Base-by-base conservation (phyloP, 441 rosid genomes). In the Aleurites moluccanus region DNA sequence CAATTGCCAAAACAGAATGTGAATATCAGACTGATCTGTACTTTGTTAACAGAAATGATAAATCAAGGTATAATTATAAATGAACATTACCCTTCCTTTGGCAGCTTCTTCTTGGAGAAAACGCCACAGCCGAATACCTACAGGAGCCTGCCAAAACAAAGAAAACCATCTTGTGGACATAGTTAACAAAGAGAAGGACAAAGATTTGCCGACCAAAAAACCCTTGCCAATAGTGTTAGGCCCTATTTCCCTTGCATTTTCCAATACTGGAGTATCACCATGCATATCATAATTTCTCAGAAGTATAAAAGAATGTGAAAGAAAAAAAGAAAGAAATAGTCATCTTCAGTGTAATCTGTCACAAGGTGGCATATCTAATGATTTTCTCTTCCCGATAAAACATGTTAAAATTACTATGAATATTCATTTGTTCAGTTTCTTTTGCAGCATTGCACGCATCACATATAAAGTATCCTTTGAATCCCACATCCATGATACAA, bases 111-210 rank as follows among this genome's bases (percentile, higher is more conserved):
- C 89, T 53, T 88, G 86, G 42, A 82, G 15, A 33, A 67, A 84
- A 75, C 85, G 88, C 88, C 75, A 88, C 74, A 95, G 70, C 79
- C 97, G 90, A 71, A 89, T 75, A 40, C 99, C 98, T 25, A 89
- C 76, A 50, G 96, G 99, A 72, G 94, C 95, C 99, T 95, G 83
- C n/a, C 59, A 62, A 78, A 73, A 66, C 60, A 77, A 76, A 52
- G 69, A 4, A 38, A 65, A 73, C 45, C 56, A 65, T 44, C 16
- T 75, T 74, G 35, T 57, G 69, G 33, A 61, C 69, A 65, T 50
- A 42, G 11, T 64, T 21, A 53, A 53, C 56, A 57, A 52, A 64
- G 21, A 70, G 20, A 62, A 55, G n/a, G n/a, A 56, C n/a, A 78
- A 66, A 53, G 3, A 28, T 20, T 75, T 72, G 27, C 57, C 38